Conservation (phyloP, 192 early-diverging fungal genomes). For the Mortierella antarctica region DNA sequence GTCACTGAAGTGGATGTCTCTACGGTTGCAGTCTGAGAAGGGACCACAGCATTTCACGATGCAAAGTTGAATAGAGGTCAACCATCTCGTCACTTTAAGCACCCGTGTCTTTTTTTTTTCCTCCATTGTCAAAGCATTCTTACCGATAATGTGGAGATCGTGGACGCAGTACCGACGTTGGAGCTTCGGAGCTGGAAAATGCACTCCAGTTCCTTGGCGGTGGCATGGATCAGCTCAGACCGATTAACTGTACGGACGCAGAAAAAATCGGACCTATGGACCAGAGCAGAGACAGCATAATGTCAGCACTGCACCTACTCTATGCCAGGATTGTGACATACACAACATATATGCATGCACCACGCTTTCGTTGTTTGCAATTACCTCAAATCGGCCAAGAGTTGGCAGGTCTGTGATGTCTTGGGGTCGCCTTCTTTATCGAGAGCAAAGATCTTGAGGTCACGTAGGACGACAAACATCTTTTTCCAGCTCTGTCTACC, state of each 20-base stretch:
- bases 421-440: slow-evolving; percentile 44
- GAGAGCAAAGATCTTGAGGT: slow-evolving; percentile 43
- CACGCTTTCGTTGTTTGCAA: neutral
- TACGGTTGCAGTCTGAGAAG: slow-evolving; percentile 25
- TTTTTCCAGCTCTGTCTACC: slow-evolving; percentile 49
- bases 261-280: slow-evolving; percentile 47
- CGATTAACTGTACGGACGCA: slow-evolving; percentile 48
- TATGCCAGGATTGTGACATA: too few relatives aligned
- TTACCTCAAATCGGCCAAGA: slow-evolving; percentile 48
- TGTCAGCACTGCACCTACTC: too few relatives aligned
- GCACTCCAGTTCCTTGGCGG: slow-evolving; percentile 44
- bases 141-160: slow-evolving; percentile 36
- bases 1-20: slow-evolving; percentile 20
- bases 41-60: neutral
- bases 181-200: slow-evolving; percentile 52
- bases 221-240: slow-evolving; percentile 47
- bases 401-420: slow-evolving; percentile 13
- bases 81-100: neutral
- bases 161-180: slow-evolving; percentile 32
- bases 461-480: slow-evolving; percentile 37
- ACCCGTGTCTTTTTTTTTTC: neutral
- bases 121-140: neutral
- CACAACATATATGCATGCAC: neutral
- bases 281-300: too few relatives aligned
- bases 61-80: neutral